Percentiles rank a stretch among this genome's conserved stretches.
Conservation (phyloP, 805 yeast species). For the Ogataea ganodermae region DNA sequence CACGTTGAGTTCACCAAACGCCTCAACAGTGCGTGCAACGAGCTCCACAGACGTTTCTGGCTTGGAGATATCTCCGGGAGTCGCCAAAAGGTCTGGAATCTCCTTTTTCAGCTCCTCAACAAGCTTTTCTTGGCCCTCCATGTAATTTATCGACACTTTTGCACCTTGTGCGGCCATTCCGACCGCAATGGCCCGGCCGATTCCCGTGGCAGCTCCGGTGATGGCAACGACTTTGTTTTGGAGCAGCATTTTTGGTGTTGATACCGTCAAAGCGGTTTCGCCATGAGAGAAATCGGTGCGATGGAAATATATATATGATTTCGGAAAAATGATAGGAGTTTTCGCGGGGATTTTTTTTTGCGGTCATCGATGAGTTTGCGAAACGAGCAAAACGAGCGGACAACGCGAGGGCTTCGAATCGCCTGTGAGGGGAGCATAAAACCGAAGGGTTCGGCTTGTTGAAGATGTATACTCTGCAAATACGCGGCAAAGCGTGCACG, state of each 20-base stretch:
- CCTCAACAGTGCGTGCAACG: conserved; percentile 35
- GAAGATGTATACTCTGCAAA: too few relatives aligned
- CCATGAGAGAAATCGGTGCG: background rate
- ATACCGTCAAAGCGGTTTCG: background rate
- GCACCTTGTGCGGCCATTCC: conserved; percentile 47
- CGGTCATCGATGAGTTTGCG: too few relatives aligned
- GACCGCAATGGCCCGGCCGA: conserved; percentile 46
- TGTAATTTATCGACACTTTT: conserved; percentile 40
- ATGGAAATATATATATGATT: background rate
- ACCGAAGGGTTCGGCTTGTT: too few relatives aligned
- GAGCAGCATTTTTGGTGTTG: conserved; percentile 18
- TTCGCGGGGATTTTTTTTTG: background rate
- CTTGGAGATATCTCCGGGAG: conserved; percentile 46
- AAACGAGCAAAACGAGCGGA: background rate
- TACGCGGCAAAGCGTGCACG: too few relatives aligned
- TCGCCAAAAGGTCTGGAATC: conserved; percentile 37
- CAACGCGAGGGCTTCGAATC: too few relatives aligned
- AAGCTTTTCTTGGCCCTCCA: conserved; percentile 24
- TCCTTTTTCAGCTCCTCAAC: conserved; percentile 29
- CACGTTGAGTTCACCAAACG: conserved; percentile 43
- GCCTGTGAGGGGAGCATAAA: too few relatives aligned
- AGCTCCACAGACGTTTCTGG: conserved; percentile 40
- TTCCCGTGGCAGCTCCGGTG: conserved; percentile 50
- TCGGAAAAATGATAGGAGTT: conserved; percentile 1
- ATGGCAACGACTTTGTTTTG: conserved; percentile 41